phyloP scores from a whole-genome alignment of 345 rosid species.

The Citrus glauca region DNA sequence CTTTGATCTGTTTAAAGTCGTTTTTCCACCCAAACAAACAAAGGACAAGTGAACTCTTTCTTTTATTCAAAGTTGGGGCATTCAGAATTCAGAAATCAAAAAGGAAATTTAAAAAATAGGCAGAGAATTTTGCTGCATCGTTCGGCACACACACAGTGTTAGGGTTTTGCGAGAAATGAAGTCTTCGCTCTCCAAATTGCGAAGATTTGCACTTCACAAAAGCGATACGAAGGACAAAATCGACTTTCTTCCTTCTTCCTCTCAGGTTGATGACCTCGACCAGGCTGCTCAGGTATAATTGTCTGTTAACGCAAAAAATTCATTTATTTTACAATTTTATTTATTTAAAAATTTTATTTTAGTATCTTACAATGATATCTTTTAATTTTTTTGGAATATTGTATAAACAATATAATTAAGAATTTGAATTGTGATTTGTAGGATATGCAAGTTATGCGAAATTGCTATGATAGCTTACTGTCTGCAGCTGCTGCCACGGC shows the following conservation, averaged over 20 bases:
- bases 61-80: background rate
- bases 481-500: slow-evolving; percentile 93
- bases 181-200: slow-evolving; percentile 63
- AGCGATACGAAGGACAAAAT: slow-evolving; percentile 64
- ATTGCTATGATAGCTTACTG: slow-evolving; percentile 94
- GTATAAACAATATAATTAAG: background rate
- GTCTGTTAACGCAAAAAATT: background rate
- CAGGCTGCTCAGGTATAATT: slow-evolving; percentile 71
- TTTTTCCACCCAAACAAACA: background rate
- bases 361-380: background rate
- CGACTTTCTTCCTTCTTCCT: slow-evolving; percentile 40
- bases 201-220: slow-evolving; percentile 66
- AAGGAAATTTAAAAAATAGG: background rate
- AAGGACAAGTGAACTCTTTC: background rate
- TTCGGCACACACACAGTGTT: slow-evolving; percentile 13
- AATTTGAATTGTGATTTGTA: slow-evolving; percentile 17
- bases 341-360: background rate
- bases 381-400: background rate
- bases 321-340: background rate
- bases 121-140: background rate
- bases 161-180: slow-evolving; percentile 63
- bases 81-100: background rate
- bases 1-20: slow-evolving; percentile 11
- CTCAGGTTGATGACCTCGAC: slow-evolving; percentile 74
- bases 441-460: slow-evolving; percentile 92